A percentile compares a stretch with the other conserved stretches of the same genome.
These are phyloP conservation scores for Paracorniculantispora psalliotae DNA, from an alignment of 2,329 filamentous ascomycete species.

Conservation along the genomic window DNA sequence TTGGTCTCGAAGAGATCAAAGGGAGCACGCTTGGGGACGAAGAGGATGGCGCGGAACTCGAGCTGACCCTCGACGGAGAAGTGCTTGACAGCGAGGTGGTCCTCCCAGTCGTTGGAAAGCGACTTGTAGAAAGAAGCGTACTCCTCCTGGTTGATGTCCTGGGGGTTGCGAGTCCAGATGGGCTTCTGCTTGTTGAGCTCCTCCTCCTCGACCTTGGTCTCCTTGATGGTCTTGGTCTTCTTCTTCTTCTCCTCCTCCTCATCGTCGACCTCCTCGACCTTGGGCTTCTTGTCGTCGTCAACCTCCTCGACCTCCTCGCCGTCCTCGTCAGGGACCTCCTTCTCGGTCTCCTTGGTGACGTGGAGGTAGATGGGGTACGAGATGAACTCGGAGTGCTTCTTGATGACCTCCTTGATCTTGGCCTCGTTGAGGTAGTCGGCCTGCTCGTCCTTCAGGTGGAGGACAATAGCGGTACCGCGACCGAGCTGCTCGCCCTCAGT, in stretches of 20 bases:
- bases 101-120: constrained; percentile 99
- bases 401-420: constrained; percentile 99
- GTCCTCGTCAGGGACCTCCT: constrained; percentile 95
- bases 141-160: constrained; percentile 93
- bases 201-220: constrained; percentile 97
- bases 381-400: constrained; percentile 99
- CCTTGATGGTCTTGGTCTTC: constrained; percentile 99
- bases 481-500: constrained; percentile 86
- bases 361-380: constrained; percentile 99
- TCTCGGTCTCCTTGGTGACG: constrained; percentile 98
- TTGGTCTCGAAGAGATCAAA: constrained; percentile 99
- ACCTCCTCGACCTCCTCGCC: constrained; percentile 66
- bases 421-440: constrained; percentile 95
- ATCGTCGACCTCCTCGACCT: constrained; percentile 87
- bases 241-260: constrained; percentile 85
- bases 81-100: constrained; percentile 99
- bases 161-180: constrained; percentile 98
- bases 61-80: constrained; percentile 99
- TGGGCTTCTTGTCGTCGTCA: constrained; percentile 88
- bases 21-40: constrained; percentile 98
- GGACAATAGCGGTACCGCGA: constrained; percentile 95
- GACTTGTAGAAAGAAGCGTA: constrained; percentile 99
- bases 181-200: constrained; percentile 99
- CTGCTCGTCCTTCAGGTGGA: constrained; percentile 99
- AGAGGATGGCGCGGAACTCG: constrained; percentile 99